phyloP scores from a whole-genome alignment of 208 protist genomes.

The Phytomonas francai region DNA sequence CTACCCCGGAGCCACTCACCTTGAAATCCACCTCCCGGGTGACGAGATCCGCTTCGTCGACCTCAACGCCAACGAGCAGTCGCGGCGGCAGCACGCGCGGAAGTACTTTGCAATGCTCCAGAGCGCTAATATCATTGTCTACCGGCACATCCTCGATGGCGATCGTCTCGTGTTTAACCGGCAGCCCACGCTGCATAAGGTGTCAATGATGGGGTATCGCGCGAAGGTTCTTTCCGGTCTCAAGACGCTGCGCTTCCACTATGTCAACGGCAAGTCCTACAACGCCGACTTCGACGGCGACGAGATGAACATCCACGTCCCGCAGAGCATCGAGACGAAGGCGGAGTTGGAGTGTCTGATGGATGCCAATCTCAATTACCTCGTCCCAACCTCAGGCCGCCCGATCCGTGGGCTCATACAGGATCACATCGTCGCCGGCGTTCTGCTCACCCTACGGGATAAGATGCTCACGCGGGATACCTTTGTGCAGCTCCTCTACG shows the following conservation, averaged over 20 bases:
- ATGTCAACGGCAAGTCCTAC: conserved; percentile 99
- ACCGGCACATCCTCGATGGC: conserved; percentile 96
- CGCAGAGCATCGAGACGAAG: conserved; percentile 92
- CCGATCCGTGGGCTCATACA: conserved; percentile 99
- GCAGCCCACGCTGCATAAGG: conserved; percentile 99
- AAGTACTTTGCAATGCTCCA: conserved; percentile 76
- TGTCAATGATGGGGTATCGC: conserved; percentile 97
- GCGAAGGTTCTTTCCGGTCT: conserved; percentile 91
- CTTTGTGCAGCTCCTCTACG: conserved; percentile 93
- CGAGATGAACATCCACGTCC: conserved; percentile 99
- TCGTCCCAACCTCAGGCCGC: conserved; percentile 91
- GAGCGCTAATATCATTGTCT: conserved; percentile 81
- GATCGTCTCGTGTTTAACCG: conserved; percentile 99
- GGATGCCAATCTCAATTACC: conserved; percentile 95
- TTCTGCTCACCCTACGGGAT: conserved; percentile 94
- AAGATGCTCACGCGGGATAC: conserved; percentile 92
- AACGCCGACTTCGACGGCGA: conserved; percentile 99
- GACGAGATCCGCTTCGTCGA: conserved; percentile 77
- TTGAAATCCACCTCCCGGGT: conserved; percentile 77
- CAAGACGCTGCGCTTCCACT: conserved; percentile 98
- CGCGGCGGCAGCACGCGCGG: conserved; percentile 67
- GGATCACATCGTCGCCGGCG: conserved; percentile 98
- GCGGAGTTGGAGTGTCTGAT: conserved; percentile 95
- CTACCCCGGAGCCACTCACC: conserved; percentile 97
- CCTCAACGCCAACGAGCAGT: conserved; percentile 59